A percentile compares a stretch with the other conserved stretches of the same genome.
Evolutionary conservation across 1,139 yeast genomes (phyloP).

Genomic region (Taiozyma onychis): DNA sequence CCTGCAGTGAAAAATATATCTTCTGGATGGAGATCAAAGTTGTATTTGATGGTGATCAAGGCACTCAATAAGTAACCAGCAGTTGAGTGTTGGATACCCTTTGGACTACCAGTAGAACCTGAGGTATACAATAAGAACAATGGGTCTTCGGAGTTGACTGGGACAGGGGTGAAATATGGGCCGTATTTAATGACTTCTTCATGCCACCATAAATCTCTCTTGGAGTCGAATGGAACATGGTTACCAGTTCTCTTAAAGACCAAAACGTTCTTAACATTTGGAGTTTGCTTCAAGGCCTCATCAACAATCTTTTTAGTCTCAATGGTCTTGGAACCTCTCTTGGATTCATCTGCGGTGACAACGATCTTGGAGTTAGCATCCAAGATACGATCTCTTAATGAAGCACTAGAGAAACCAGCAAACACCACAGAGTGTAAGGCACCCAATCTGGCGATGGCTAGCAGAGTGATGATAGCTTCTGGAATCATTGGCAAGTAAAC

Average conservation of each 20-base stretch:
- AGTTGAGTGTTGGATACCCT: conserved; percentile 88
- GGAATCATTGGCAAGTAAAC: conserved; percentile 87
- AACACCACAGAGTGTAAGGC: conserved; percentile 81
- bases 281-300: conserved; percentile 68
- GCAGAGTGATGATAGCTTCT: conserved; percentile 64
- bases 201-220: conserved; percentile 80
- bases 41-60: conserved; percentile 60
- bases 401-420: conserved; percentile 77
- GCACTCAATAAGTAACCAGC: conserved; percentile 80
- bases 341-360: conserved; percentile 75
- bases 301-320: conserved; percentile 81
- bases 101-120: conserved; percentile 96
- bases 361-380: conserved; percentile 73
- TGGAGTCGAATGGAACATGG: conserved; percentile 55
- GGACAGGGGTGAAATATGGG: conserved; percentile 78
- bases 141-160: conserved; percentile 91
- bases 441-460: conserved; percentile 74
- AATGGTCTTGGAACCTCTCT: conserved; percentile 78
- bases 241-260: conserved; percentile 74
- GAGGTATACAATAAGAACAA: conserved; percentile 90
- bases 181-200: conserved; percentile 66
- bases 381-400: conserved; percentile 68
- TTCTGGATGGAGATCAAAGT: conserved; percentile 68
- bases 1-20: conserved; percentile 81
- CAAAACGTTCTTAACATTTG: conserved; percentile 61